These are phyloP conservation scores for Phialemonium atrogriseum DNA, from an alignment of 2,329 filamentous ascomycete genomes.

Conservation along the genomic window DNA sequence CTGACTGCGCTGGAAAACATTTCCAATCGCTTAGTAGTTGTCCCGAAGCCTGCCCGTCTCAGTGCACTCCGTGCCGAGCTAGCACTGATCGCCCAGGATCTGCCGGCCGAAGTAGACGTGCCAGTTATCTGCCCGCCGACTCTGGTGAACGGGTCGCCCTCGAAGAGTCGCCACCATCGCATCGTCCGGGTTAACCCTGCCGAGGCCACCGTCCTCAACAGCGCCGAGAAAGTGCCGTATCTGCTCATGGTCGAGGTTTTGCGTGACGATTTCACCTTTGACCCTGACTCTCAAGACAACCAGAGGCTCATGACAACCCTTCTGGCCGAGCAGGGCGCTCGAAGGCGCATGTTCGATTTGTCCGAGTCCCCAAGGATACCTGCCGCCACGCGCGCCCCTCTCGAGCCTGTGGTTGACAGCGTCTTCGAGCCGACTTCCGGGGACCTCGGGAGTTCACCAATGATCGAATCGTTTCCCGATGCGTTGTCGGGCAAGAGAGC, in stretches of 20 bases:
- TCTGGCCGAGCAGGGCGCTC: constrained; percentile 46
- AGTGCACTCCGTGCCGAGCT: constrained; percentile 76
- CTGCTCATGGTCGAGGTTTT: constrained; percentile 78
- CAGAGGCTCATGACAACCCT: constrained; percentile 52
- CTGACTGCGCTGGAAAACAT: constrained; percentile 74
- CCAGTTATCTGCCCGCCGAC: constrained; percentile 73
- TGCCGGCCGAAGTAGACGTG: constrained; percentile 77
- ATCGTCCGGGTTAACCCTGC: constrained; percentile 78
- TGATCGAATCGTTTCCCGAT: constrained; percentile 51
- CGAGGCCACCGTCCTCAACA: constrained; percentile 78
- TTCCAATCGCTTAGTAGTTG: constrained; percentile 73
- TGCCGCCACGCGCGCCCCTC: constrained; percentile 27
- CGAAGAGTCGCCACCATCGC: constrained; percentile 70
- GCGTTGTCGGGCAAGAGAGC: constrained; percentile 24
- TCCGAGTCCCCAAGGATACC: constrained; percentile 56
- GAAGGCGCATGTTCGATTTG: constrained; percentile 58
- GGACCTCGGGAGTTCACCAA: constrained; percentile 65
- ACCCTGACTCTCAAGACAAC: constrained; percentile 67
- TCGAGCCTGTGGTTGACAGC: constrained; percentile 52
- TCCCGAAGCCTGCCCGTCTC: constrained; percentile 72
- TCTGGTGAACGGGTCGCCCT: constrained; percentile 62
- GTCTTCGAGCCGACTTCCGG: constrained; percentile 78
- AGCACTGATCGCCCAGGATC: constrained; percentile 69
- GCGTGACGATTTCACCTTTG: constrained; percentile 74
- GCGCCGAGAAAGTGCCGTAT: constrained; percentile 79